Evolutionary conservation across 164 flowering plant species (phyloP).

Genomic region (Annona squamosa): DNA sequence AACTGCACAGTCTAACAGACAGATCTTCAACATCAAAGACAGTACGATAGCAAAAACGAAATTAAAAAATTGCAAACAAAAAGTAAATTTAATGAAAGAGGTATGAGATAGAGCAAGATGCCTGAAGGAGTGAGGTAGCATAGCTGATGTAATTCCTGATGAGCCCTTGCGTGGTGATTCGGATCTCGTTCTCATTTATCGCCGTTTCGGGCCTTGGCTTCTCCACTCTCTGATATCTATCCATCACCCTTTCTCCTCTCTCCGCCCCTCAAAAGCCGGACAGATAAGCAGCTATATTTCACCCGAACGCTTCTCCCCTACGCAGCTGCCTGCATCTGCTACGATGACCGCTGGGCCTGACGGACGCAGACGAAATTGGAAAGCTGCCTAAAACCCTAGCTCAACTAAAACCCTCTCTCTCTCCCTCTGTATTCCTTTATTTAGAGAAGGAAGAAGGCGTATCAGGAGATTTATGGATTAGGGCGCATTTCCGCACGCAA

Average conservation of each 20-base stretch:
- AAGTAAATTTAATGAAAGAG: no score
- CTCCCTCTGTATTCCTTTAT: not conserved
- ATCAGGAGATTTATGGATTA: not conserved
- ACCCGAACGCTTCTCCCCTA: not conserved
- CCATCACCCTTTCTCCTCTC: constrained; percentile 30
- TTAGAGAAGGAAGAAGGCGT: not conserved
- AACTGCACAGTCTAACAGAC: no score
- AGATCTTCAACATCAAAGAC: no score
- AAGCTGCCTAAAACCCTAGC: constrained; percentile 1
- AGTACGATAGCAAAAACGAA: no score
- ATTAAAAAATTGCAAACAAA: no score
- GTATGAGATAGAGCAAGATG: constrained; percentile 4
- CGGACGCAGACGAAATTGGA: not conserved
- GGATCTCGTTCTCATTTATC: constrained; percentile 65
- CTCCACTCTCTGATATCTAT: constrained; percentile 63
- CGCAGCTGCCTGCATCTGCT: not conserved
- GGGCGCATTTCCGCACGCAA: not conserved
- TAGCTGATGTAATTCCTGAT: constrained; percentile 70
- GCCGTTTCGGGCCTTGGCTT: constrained; percentile 50
- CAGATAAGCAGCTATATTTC: not conserved
- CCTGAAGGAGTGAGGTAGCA: constrained; percentile 68
- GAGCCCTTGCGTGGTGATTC: constrained; percentile 68
- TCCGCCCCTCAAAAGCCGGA: not conserved
- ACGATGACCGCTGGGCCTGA: not conserved
- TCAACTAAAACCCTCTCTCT: not conserved